Conservation (phyloP, 345 rosid species). For the Dipteronia sinensis region DNA sequence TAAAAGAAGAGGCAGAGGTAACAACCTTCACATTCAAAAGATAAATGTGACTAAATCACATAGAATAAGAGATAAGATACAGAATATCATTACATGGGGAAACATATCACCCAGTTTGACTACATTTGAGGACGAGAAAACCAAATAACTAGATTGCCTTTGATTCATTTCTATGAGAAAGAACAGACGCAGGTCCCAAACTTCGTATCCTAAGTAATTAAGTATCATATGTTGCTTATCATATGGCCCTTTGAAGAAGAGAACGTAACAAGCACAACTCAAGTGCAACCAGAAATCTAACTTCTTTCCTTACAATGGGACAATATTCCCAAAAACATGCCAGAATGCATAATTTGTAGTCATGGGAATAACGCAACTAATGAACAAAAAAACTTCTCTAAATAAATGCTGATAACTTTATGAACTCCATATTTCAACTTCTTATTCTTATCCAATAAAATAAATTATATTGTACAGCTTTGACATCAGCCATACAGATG, state of each 20-base stretch:
- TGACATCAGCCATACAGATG: background rate
- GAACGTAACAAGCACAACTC: conserved; percentile 11
- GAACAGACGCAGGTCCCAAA: background rate
- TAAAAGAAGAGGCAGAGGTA: conserved; percentile 20
- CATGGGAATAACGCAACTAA: conserved; percentile 10
- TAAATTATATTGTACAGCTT: background rate
- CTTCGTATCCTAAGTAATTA: background rate
- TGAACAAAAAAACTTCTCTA: background rate
- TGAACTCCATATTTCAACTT: background rate
- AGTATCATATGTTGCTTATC: background rate
- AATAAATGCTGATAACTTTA: background rate
- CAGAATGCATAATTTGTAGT: conserved; percentile 15
- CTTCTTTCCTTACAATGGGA: background rate
- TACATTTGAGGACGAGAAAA: background rate
- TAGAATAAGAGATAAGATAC: background rate
- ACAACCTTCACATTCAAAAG: conserved; percentile 23
- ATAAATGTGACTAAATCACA: conserved; percentile 18
- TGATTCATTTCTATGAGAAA: background rate
- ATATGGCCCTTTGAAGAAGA: background rate
- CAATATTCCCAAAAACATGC: background rate
- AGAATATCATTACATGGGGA: conserved; percentile 4
- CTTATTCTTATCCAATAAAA: background rate
- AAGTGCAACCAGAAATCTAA: conserved; percentile 4
- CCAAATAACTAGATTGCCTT: background rate
- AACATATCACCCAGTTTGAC: conserved; percentile 3